These are phyloP conservation scores for Xylaria castorea DNA, from an alignment of 495 filamentous ascomycete species.

Conservation along the genomic window DNA sequence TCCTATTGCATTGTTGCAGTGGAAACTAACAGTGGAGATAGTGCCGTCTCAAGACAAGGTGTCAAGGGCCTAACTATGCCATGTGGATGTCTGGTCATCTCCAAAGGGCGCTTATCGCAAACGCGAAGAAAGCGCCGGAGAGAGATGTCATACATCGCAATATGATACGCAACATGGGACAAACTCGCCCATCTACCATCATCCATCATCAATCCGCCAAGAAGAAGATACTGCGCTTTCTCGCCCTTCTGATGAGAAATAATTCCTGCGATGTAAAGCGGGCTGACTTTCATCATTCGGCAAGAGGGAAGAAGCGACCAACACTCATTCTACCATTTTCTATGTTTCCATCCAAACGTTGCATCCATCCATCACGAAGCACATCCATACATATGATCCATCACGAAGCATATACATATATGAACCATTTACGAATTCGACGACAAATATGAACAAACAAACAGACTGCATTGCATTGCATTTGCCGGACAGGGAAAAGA, in stretches of 20 bases:
- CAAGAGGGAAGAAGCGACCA: not conserved
- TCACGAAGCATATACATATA: not conserved
- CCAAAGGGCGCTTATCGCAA: slow-evolving; percentile 11
- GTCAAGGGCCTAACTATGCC: slow-evolving; percentile 28
- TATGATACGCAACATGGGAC: slow-evolving; percentile 4
- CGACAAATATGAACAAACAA: not conserved
- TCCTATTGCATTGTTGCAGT: not conserved
- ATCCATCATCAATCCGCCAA: slow-evolving; percentile 12
- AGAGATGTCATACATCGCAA: slow-evolving; percentile 27
- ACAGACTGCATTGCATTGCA: slow-evolving; percentile 18
- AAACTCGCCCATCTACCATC: not conserved
- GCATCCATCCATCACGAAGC: not conserved
- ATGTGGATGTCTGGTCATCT: slow-evolving; percentile 27
- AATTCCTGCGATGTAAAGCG: not conserved
- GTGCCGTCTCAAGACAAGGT: slow-evolving; percentile 6
- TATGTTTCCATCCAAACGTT: slow-evolving; percentile 9
- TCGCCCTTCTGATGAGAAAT: not conserved
- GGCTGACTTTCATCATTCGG: slow-evolving; percentile 1
- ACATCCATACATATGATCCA: slow-evolving; percentile 3
- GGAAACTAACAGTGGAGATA: slow-evolving; percentile 3
- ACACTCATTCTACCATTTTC: slow-evolving; percentile 19
- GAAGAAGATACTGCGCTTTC: slow-evolving; percentile 8
- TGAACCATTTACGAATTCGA: slow-evolving; percentile 4
- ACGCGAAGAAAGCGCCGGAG: slow-evolving; percentile 15
- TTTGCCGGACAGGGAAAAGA: slow-evolving; percentile 9